phyloP scores from a whole-genome alignment of 2,329 filamentous ascomycete genomes.

The Fusarium pseudocircinatum region DNA sequence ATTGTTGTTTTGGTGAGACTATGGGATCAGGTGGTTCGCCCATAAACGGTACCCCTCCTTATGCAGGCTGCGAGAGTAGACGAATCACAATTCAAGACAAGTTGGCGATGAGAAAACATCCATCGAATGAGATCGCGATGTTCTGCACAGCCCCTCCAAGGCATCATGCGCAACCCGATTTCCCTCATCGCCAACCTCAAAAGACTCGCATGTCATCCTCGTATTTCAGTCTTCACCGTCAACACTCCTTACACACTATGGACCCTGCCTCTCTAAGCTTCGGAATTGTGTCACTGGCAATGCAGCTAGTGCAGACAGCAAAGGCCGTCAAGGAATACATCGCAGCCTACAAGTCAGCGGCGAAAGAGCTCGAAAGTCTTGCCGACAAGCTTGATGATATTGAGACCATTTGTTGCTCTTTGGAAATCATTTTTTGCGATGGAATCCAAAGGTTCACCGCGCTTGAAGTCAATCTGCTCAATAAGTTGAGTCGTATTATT shows the following conservation, averaged over 20 bases:
- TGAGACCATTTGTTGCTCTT: slow-evolving; percentile 2
- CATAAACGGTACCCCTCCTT: background rate
- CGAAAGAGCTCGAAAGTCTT: slow-evolving; percentile 7
- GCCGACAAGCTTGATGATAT: slow-evolving; percentile 13
- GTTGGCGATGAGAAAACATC: too few species aligned
- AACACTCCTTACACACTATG: background rate
- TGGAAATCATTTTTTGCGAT: background rate
- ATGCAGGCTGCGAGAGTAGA: background rate
- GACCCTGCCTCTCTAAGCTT: slow-evolving; percentile 21
- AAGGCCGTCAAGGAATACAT: slow-evolving; percentile 1
- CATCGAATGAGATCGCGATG: background rate
- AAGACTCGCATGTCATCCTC: background rate
- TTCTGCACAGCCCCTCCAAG: background rate
- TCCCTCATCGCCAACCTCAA: too few species aligned
- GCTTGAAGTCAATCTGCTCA: background rate
- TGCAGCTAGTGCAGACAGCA: slow-evolving; percentile 17
- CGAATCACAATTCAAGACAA: background rate
- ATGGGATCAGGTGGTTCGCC: rapidly evolving
- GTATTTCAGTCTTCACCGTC: background rate
- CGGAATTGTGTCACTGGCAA: slow-evolving; percentile 11
- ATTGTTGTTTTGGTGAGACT: background rate
- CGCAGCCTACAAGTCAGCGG: slow-evolving; percentile 11
- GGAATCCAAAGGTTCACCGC: background rate
- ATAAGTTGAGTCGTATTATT: background rate
- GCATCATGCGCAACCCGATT: background rate